phyloP scores from a whole-genome alignment of 352 stramenopile species.

The Thraustochytrium sp. region DNA sequence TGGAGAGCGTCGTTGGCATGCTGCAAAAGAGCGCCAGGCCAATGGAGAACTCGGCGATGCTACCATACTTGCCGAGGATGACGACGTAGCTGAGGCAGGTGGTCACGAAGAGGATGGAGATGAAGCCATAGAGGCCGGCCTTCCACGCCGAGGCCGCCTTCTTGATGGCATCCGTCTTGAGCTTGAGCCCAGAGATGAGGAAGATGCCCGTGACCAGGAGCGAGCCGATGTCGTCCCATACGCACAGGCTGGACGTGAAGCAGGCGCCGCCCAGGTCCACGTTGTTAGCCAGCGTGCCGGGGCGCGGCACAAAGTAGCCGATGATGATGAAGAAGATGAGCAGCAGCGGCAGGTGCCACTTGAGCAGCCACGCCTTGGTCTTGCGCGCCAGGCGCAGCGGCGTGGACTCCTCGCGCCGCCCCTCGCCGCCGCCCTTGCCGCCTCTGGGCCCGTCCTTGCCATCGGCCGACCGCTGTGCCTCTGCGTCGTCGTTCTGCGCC shows the following conservation, averaged over 20 bases:
- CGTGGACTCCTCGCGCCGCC: too few relatives aligned
- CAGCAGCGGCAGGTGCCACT: constrained; percentile 48
- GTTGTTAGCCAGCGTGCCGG: constrained; percentile 19
- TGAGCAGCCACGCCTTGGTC: constrained; percentile 33
- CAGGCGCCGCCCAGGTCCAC: constrained; percentile 31
- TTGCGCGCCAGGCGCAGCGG: too few relatives aligned
- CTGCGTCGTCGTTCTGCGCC: too few relatives aligned
- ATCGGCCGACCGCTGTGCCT: too few relatives aligned
- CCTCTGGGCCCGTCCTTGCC: too few relatives aligned
- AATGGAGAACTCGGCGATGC: constrained; percentile 49
- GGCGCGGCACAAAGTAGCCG: constrained; percentile 20
- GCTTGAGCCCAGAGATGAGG: constrained; percentile 46
- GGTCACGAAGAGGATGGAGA: constrained; percentile 52
- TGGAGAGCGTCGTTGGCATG: constrained; percentile 54
- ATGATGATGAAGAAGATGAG: constrained; percentile 44
- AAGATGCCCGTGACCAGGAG: constrained; percentile 45
- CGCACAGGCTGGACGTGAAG: not conserved
- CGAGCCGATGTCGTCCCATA: constrained; percentile 27
- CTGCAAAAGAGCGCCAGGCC: constrained; percentile 53
- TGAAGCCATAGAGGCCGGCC: constrained; percentile 47
- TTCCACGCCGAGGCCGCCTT: not conserved
- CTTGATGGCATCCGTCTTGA: constrained; percentile 48
- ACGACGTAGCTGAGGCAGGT: constrained; percentile 51
- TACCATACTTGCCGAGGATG: constrained; percentile 49
- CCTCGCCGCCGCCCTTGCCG: too few relatives aligned